Conservation (phyloP, 768 basidiomycete species). For the Lactarius pseudohatsudake region DNA sequence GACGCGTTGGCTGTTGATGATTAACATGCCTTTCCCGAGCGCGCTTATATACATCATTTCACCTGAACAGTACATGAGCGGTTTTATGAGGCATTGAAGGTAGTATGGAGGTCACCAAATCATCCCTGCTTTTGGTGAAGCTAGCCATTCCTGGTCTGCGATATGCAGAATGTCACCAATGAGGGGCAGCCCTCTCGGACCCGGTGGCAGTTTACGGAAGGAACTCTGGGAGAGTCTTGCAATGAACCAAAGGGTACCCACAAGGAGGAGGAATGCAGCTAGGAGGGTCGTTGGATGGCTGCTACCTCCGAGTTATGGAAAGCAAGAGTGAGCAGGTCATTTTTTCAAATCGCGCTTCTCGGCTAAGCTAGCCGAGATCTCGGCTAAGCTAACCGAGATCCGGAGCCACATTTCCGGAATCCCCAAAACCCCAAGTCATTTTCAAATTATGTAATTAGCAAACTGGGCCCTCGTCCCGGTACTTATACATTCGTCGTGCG, state of each 20-base stretch:
- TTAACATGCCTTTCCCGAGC: too few species aligned
- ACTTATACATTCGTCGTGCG: too few species aligned
- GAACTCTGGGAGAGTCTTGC: background rate
- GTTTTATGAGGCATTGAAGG: background rate
- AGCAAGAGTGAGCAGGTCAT: too few species aligned
- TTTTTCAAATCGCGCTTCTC: too few species aligned
- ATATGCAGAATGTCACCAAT: background rate
- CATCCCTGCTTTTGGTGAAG: background rate
- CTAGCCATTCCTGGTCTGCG: background rate
- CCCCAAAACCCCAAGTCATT: too few species aligned
- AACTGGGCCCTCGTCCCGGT: too few species aligned
- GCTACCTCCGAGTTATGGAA: too few species aligned
- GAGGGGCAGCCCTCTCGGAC: background rate
- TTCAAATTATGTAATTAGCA: too few species aligned
- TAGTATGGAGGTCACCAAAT: background rate
- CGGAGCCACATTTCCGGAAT: too few species aligned
- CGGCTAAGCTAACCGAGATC: too few species aligned
- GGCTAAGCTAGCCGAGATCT: too few species aligned
- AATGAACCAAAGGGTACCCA: background rate
- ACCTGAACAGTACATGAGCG: background rate
- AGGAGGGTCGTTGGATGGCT: background rate
- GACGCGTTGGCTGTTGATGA: background rate
- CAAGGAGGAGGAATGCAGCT: background rate
- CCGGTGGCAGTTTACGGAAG: background rate
- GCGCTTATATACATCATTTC: too few species aligned